These are phyloP conservation scores for Candida chilensis DNA, from an alignment of 805 yeast species.

Conservation along the genomic window DNA sequence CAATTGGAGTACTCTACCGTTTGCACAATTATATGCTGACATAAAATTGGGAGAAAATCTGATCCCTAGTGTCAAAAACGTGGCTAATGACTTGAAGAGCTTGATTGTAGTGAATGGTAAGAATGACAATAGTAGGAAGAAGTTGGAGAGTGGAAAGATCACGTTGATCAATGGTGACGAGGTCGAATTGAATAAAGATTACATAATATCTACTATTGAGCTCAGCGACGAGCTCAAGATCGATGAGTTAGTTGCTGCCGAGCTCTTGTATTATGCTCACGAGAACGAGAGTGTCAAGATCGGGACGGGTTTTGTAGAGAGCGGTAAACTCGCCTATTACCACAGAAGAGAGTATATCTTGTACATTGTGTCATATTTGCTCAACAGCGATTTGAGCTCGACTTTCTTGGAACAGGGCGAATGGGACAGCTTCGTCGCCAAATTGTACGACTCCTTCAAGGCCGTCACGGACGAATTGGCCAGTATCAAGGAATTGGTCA, in stretches of 20 bases:
- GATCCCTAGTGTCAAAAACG: too few species aligned
- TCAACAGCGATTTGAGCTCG: constrained; percentile 15
- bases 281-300: constrained; percentile 21
- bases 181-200: constrained; percentile 56
- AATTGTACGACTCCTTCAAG: constrained; percentile 45
- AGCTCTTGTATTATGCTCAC: constrained; percentile 45
- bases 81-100: too few species aligned
- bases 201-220: constrained; percentile 47
- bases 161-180: constrained; percentile 46
- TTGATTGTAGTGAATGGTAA: too few species aligned
- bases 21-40: too few species aligned
- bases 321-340: constrained; percentile 62
- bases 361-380: constrained; percentile 43
- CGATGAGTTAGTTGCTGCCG: constrained; percentile 73
- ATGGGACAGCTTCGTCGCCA: constrained; percentile 20
- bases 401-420: constrained; percentile 6
- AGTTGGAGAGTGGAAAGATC: constrained; percentile 27
- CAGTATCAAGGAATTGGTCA: constrained; percentile 42
- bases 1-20: too few species aligned
- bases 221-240: constrained; percentile 60
- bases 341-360: constrained; percentile 66
- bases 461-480: constrained; percentile 47
- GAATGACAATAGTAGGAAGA: constrained; percentile 17
- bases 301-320: constrained; percentile 43
- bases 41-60: too few species aligned